Percentiles rank a stretch among this genome's conserved stretches.
Evolutionary conservation across 1,284 basidiomycete species (phyloP).

Genomic region (Cutaneotrichosporon arboriforme): DNA sequence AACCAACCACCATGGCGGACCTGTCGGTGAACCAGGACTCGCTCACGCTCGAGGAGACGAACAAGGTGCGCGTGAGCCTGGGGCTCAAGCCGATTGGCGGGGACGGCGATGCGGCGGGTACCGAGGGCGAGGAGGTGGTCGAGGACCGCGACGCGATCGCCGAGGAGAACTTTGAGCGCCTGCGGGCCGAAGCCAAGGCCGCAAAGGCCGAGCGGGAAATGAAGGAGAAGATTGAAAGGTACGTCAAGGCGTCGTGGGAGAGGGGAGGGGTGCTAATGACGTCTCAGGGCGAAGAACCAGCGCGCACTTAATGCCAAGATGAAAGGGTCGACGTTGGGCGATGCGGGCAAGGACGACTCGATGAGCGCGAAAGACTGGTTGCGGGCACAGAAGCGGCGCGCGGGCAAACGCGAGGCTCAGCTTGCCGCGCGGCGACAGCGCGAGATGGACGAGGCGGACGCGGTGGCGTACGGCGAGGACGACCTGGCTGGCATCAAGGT

Average conservation of each 20-base stretch:
- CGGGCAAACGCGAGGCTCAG: slow-evolving; percentile 76
- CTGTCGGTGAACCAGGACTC: slow-evolving; percentile 30
- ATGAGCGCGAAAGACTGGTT: slow-evolving; percentile 70
- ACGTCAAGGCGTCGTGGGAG: slow-evolving; percentile 50
- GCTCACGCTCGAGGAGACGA: slow-evolving; percentile 95
- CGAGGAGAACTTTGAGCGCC: slow-evolving; percentile 73
- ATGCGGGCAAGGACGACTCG: slow-evolving; percentile 60
- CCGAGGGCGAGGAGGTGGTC: slow-evolving; percentile 3
- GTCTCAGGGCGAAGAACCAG: slow-evolving; percentile 19
- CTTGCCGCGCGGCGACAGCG: slow-evolving; percentile 63
- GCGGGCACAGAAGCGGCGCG: slow-evolving; percentile 78
- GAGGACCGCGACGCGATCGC: slow-evolving; percentile 61
- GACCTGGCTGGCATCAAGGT: slow-evolving; percentile 91
- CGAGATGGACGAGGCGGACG: slow-evolving; percentile 76
- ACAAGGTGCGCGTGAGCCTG: slow-evolving; percentile 89
- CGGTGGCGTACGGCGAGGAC: slow-evolving; percentile 65
- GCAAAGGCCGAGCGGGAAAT: slow-evolving; percentile 70
- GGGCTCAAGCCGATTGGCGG: slow-evolving; percentile 91
- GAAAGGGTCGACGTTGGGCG: slow-evolving; percentile 83
- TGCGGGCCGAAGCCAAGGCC: slow-evolving; percentile 63
- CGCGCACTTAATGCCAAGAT: slow-evolving; percentile 78
- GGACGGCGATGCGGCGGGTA: slow-evolving; percentile 48
- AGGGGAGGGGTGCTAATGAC: neutral
- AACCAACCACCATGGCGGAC: slow-evolving; percentile 46
- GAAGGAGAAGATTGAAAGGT: slow-evolving; percentile 80